Conservation (phyloP, 192 early-diverging fungal species). For the Coemansia sp. region DNA sequence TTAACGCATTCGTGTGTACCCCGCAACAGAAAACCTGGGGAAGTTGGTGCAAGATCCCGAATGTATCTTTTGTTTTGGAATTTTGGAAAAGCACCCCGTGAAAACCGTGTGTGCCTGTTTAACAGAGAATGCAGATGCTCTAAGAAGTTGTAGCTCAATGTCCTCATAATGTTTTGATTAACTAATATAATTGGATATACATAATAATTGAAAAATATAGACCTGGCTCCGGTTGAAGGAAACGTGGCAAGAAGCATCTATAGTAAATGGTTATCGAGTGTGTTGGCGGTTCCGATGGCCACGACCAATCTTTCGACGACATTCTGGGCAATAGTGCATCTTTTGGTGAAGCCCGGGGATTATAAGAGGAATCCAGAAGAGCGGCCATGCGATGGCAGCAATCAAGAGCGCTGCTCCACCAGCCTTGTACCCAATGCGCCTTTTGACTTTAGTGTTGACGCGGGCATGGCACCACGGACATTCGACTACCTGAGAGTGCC, state of each 20-base stretch:
- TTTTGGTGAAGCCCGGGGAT: conserved; percentile 48
- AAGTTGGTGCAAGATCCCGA: neutral
- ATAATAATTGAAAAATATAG: neutral
- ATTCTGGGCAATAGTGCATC: conserved; percentile 52
- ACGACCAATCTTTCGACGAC: conserved; percentile 46
- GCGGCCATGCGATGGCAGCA: conserved; percentile 43
- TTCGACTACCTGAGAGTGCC: conserved; percentile 38
- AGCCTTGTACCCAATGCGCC: conserved; percentile 36
- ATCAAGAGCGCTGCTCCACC: conserved; percentile 41
- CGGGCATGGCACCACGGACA: conserved; percentile 53
- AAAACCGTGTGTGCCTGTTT: too few relatives aligned
- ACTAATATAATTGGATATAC: too few relatives aligned
- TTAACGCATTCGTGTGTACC: neutral
- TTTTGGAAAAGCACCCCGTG: neutral
- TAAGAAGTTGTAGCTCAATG: too few relatives aligned
- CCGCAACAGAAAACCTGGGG: neutral
- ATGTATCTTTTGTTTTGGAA: neutral
- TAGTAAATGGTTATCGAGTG: neutral
- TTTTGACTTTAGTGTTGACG: conserved; percentile 28
- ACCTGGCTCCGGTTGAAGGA: neutral
- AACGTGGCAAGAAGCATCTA: neutral
- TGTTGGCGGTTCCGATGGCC: conserved; percentile 22
- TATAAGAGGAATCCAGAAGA: conserved; percentile 55
- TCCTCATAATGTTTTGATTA: too few relatives aligned
- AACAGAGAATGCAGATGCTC: too few relatives aligned